Conservation (phyloP, 208 protist species). For the Acanthamoeba castellanii region DNA sequence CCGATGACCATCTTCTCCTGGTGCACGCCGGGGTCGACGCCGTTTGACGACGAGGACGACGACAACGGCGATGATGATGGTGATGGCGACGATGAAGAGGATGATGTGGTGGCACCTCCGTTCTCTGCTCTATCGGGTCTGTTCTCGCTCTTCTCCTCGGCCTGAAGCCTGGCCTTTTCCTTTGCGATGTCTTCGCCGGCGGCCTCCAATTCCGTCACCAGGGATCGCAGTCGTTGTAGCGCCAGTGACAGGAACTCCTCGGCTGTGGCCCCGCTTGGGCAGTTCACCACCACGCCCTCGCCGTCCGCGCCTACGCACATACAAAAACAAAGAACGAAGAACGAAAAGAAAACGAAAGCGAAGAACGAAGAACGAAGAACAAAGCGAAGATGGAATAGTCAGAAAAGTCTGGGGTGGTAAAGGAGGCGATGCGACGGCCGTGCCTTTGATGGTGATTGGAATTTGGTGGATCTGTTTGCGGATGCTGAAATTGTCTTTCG, state of each 20-base stretch:
- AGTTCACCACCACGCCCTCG: not conserved
- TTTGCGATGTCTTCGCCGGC: not conserved
- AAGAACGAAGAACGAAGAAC: not conserved
- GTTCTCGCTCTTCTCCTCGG: not conserved
- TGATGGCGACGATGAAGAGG: not conserved
- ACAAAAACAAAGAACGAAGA: too few species aligned
- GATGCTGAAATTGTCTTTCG: constrained; percentile 10
- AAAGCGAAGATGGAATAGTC: not conserved
- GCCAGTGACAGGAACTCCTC: not conserved
- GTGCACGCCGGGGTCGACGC: not conserved
- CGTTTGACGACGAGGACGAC: not conserved
- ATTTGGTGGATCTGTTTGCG: constrained; percentile 36
- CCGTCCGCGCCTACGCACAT: not conserved
- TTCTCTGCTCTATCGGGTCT: not conserved
- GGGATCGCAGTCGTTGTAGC: not conserved
- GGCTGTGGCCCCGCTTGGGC: not conserved
- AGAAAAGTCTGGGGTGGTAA: not conserved
- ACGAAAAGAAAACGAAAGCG: not conserved
- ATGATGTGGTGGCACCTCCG: not conserved
- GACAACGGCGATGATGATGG: not conserved
- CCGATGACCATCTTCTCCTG: constrained; percentile 16
- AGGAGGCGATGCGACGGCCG: not conserved
- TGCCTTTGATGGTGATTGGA: not conserved
- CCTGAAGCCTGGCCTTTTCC: not conserved
- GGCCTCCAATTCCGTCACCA: not conserved